Conservation (phyloP, 1,284 basidiomycete species). For the Microstroma glucosiphilum region DNA sequence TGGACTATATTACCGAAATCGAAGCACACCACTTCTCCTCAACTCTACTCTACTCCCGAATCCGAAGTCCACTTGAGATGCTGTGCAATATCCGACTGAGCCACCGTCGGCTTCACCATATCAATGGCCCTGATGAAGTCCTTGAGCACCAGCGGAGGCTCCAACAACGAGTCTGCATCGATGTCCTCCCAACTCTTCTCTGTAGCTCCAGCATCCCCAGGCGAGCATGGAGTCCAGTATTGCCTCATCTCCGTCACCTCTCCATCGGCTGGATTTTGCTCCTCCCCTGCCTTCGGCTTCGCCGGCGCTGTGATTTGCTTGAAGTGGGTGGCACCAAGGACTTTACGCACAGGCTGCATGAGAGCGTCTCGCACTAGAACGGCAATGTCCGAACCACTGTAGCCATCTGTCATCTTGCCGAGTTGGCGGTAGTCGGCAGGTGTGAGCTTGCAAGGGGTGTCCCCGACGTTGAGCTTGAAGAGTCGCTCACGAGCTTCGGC, state of each 20-base stretch:
- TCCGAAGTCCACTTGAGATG: conserved; percentile 7
- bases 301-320: conserved; percentile 57
- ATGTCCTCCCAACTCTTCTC: conserved; percentile 94
- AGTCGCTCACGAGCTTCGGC: conserved; percentile 85
- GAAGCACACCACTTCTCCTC: not conserved
- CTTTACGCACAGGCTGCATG: conserved; percentile 97
- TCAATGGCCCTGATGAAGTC: conserved; percentile 84
- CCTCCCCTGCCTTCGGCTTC: conserved; percentile 21
- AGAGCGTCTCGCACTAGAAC: conserved; percentile 92
- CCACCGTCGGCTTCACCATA: conserved; percentile 81
- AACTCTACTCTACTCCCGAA: not conserved
- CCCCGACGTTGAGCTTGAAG: conserved; percentile 93
- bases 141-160: conserved; percentile 53
- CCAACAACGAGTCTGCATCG: conserved; percentile 78
- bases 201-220: conserved; percentile 75
- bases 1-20: no score
- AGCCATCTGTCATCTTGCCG: conserved; percentile 83
- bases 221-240: conserved; percentile 81
- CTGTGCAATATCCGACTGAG: conserved; percentile 67
- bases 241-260: conserved; percentile 54
- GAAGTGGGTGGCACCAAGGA: conserved; percentile 92
- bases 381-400: conserved; percentile 91
- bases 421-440: conserved; percentile 74
- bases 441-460: conserved; percentile 78
- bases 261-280: conserved; percentile 44